Evolutionary conservation across 345 rosid genomes (phyloP).

Genomic region (Salix udensis): DNA sequence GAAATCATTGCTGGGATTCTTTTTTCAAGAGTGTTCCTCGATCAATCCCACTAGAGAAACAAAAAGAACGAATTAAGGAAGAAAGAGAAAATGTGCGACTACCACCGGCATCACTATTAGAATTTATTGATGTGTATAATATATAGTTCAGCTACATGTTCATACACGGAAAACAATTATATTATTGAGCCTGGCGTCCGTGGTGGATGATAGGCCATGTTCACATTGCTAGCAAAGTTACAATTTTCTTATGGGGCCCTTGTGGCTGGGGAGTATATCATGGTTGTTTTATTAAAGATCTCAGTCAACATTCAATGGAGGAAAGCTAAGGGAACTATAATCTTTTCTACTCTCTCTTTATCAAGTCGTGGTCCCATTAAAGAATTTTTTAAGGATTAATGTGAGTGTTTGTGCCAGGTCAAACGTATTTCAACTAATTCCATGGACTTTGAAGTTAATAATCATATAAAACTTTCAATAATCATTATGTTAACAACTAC

Average conservation of each 20-base stretch:
- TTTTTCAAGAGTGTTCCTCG: constrained; percentile 13
- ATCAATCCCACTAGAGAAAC: constrained; percentile 9
- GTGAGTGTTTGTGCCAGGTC: accelerated
- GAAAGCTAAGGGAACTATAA: not conserved
- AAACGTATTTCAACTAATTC: accelerated
- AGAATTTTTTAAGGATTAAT: no score
- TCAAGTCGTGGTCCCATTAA: not conserved
- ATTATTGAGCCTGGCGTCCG: not conserved
- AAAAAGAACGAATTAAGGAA: not conserved
- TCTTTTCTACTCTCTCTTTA: constrained; percentile 9
- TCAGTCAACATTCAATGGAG: constrained; percentile 9
- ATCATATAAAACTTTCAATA: accelerated
- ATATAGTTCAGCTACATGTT: constrained; percentile 9
- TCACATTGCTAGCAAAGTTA: not conserved
- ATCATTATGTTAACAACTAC: no score
- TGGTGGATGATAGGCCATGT: not conserved
- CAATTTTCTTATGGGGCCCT: not conserved
- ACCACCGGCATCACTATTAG: not conserved
- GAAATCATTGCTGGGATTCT: constrained; percentile 42
- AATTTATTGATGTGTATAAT: not conserved
- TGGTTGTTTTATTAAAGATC: not conserved
- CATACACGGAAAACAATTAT: constrained; percentile 4
- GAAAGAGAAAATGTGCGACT: constrained; percentile 12
- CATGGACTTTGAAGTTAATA: accelerated
- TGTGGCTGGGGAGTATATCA: not conserved